These are phyloP conservation scores for Alopecurus myosuroides DNA, from an alignment of 176 grass and related monocot genomes.

Conservation along the genomic window DNA sequence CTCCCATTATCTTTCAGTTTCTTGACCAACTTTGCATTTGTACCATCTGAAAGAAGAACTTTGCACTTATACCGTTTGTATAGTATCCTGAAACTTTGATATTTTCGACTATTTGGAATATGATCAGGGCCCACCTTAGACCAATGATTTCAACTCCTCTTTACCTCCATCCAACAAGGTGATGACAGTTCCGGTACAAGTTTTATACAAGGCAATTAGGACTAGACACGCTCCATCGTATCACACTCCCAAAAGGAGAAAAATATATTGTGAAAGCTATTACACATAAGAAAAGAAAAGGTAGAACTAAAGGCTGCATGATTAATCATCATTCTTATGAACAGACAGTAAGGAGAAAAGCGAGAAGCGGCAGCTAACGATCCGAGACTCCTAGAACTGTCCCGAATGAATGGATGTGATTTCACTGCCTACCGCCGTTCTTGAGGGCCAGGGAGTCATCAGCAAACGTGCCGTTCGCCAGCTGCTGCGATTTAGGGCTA, in stretches of 20 bases:
- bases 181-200: conserved; percentile 17
- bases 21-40: conserved; percentile 18
- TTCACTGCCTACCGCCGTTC: conserved; percentile 28
- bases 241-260: conserved; percentile 24
- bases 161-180: conserved; percentile 6
- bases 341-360: conserved; percentile 24
- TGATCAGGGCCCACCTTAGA: neutral
- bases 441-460: conserved; percentile 2
- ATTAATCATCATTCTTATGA: conserved; percentile 45
- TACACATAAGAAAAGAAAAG: conserved; percentile 18
- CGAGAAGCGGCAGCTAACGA: conserved; percentile 9
- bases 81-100: neutral
- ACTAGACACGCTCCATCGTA: no score
- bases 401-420: neutral
- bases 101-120: neutral
- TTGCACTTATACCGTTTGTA: conserved; percentile 6
- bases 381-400: conserved; percentile 2
- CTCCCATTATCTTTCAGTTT: conserved; percentile 2
- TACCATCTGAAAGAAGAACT: neutral
- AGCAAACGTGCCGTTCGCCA: neutral
- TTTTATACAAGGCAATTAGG: conserved; percentile 8
- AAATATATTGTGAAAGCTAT: conserved; percentile 21
- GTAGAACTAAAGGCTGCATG: conserved; percentile 41
- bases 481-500: conserved; percentile 3
- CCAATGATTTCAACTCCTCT: conserved; percentile 38